phyloP scores from a whole-genome alignment of 257 asterid genomes.

The Lycium barbarum region DNA sequence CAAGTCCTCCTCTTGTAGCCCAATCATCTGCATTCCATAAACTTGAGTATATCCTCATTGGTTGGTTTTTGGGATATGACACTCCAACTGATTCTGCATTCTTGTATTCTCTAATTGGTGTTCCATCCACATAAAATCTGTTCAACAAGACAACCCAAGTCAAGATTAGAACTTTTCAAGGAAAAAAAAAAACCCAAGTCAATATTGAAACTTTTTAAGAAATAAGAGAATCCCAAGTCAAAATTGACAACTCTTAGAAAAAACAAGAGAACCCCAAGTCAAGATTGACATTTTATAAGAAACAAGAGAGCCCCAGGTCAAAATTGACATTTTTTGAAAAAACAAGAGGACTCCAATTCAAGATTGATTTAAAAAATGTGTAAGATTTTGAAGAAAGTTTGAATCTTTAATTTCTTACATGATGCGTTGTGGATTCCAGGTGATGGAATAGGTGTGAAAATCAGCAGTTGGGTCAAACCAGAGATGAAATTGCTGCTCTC shows the following conservation, averaged over 20 bases:
- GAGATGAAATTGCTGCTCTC: no score
- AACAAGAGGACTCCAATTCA: no score
- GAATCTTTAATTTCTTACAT: constrained; percentile 48
- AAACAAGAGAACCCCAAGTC: background rate
- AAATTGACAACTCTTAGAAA: no score
- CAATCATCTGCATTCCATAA: constrained; percentile 80
- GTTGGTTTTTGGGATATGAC: constrained; percentile 62
- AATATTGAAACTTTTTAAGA: background rate
- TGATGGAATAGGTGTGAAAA: constrained; percentile 79
- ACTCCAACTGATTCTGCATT: constrained; percentile 59
- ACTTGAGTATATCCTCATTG: constrained; percentile 78
- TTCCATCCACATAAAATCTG: constrained; percentile 64
- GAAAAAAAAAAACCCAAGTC: background rate
- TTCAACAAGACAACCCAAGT: background rate
- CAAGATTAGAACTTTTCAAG: background rate
- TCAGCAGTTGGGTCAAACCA: constrained; percentile 5
- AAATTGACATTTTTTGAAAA: no score
- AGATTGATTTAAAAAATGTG: background rate
- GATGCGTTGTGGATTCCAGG: constrained; percentile 76
- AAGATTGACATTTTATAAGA: background rate
- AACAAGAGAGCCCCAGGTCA: background rate
- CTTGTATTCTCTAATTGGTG: constrained; percentile 72
- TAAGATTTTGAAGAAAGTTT: background rate
- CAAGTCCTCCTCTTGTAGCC: constrained; percentile 77
- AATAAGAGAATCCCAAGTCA: no score